phyloP scores from a whole-genome alignment of 306 rosid species.

The Sechiopsis laciniata region DNA sequence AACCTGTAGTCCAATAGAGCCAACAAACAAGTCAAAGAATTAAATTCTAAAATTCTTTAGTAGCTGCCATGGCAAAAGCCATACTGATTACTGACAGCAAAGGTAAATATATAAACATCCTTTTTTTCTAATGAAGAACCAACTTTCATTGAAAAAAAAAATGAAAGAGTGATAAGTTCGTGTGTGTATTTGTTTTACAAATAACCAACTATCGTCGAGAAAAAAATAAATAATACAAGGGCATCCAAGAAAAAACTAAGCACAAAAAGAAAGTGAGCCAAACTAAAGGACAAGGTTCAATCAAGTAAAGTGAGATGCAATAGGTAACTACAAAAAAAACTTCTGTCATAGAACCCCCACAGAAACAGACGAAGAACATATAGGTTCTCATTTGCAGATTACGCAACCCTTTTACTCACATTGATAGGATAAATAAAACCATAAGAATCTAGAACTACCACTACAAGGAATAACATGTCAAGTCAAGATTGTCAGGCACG shows the following conservation, averaged over 20 bases:
- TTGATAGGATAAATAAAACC: background rate
- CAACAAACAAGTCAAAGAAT: conserved; percentile 21
- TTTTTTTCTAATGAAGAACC: too few species aligned
- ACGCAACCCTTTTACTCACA: background rate
- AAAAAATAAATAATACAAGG: background rate
- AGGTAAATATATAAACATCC: background rate
- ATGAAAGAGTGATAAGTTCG: too few species aligned
- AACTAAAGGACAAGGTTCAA: background rate
- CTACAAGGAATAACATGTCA: conserved; percentile 4
- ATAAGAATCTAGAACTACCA: background rate
- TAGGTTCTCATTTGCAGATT: background rate
- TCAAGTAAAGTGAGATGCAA: background rate
- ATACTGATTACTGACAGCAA: background rate
- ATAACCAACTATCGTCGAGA: too few species aligned
- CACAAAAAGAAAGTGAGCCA: background rate
- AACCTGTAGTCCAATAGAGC: conserved; percentile 47
- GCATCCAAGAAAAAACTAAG: background rate
- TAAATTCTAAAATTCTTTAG: conserved; percentile 13
- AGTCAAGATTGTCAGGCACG: background rate
- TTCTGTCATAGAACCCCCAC: background rate
- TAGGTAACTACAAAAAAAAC: background rate
- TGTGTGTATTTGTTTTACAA: too few species aligned
- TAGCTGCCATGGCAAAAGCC: conserved; percentile 7
- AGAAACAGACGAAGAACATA: background rate
- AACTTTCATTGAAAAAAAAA: too few species aligned